Base-by-base conservation (phyloP, 768 basidiomycete species). In the Rhodotorula taiwanensis region DNA sequence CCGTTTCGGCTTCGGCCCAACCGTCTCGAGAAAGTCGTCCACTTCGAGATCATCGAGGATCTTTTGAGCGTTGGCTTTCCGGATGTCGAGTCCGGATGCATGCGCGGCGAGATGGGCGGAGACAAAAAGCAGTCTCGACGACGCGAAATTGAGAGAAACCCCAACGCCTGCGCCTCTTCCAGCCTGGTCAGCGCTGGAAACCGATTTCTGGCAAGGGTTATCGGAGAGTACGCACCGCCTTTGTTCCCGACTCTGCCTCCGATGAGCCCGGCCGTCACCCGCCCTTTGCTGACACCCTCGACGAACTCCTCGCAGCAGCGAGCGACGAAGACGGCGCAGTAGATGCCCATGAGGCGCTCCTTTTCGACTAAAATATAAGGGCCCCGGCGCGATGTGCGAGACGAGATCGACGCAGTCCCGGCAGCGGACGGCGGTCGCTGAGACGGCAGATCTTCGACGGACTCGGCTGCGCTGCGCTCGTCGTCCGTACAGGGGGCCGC, bases 231-330 rank as follows among this genome's bases (percentile, higher is more conserved):
- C 64, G 33, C 36, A 57, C 64, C 62, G 2, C 93, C 83, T 74
- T 97, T 97, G 74, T 97, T 97, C 9, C 93, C 93, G 4, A 95
- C 80, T 51, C 93, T 78, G 0, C 93, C 93, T 5, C 89, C 89
- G 31, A 94, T 88, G 28, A 95, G 78, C 7, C 93, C 93, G 21
- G 93, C 83, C 1, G 91, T 86, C 1, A 97, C 93, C 25, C 84
- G 83, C 20, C 86, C 86, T 68, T 85, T 87, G 7, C 48, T 63
- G 64, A 64, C 62, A 52, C 76, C 77, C 53, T 76, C 70, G 28
- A 79, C 72, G 21, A 78, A 64, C 39, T 75, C 65, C 49, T 75
- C 66, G 57, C 76, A 78, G 23, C 74, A 72, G 55, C 74, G 72
- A 47, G 76, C 74, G 2, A 78, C 75, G 50, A 76, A 78, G 0